Evolutionary conservation across 1,284 basidiomycete species (phyloP).

Genomic region (Ceratobasidium sp.): DNA sequence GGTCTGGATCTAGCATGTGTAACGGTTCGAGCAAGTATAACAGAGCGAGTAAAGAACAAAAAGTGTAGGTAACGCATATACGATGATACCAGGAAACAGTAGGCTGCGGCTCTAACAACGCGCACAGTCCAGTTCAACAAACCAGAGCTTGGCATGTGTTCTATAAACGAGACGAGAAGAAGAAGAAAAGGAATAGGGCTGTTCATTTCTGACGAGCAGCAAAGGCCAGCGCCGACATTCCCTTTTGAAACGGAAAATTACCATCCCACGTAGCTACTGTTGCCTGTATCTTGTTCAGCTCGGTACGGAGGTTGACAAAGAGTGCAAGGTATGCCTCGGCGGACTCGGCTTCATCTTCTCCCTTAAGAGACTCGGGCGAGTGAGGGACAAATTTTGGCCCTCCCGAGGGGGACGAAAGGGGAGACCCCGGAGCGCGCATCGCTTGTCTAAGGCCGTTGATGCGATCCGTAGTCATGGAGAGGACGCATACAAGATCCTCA

Average conservation of each 20-base stretch:
- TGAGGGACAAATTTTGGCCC: slow-evolving; percentile 22
- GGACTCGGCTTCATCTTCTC: slow-evolving; percentile 19
- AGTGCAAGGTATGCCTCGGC: slow-evolving; percentile 37
- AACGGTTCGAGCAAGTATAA: too few species aligned
- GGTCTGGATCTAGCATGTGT: too few species aligned
- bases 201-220: slow-evolving; percentile 26
- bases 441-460: slow-evolving; percentile 37
- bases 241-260: slow-evolving; percentile 40
- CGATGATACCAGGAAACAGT: too few species aligned
- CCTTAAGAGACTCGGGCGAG: slow-evolving; percentile 8
- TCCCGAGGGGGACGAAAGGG: slow-evolving; percentile 32
- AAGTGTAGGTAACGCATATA: too few species aligned
- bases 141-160: slow-evolving; percentile 18
- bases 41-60: too few species aligned
- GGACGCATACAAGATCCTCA: slow-evolving; percentile 42
- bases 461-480: slow-evolving; percentile 31
- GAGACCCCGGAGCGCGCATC: slow-evolving; percentile 31
- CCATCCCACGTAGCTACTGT: slow-evolving; percentile 32
- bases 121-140: slow-evolving; percentile 15
- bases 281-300: slow-evolving; percentile 35
- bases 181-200: slow-evolving; percentile 10
- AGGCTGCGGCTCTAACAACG: too few species aligned
- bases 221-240: slow-evolving; percentile 23
- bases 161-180: neutral
- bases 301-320: slow-evolving; percentile 33